Evolutionary conservation across 2,329 filamentous ascomycete species (phyloP), one percentile per base, ranked within the genome.

Genomic region (Aspergillus ruber): DNA sequence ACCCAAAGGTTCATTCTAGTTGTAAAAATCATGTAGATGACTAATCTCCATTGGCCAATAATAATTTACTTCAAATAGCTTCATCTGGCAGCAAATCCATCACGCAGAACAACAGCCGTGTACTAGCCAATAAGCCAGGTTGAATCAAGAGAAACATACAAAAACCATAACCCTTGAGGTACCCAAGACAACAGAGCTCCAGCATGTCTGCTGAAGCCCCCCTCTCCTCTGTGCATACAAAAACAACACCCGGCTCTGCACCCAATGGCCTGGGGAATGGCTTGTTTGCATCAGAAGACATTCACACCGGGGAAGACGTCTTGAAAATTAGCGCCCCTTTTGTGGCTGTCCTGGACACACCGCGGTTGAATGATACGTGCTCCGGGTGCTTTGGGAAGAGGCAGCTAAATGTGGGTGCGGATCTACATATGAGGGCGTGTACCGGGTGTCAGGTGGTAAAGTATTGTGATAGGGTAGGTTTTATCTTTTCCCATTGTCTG

Each of bases 401-500:
- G 36, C 56, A 62, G 15, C 44, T 60, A 29, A 55, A 59, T 27
- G 49, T 49, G 13, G 52, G 55, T 40, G 50, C 48, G 13, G 25
- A 18, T 7, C 38, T 42, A 3, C 56, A 57, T 2, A 66, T 83
- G n/a, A 77, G 75, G 48, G 71, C 70, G 20, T 85, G 82, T 58
- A 74, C 74, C 3, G 78, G 77, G 6, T 85, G 82, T 57, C 75
- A 74, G 48, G 67, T 75, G 27, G 75, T 82, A 2, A 76, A 71
- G 53, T 85, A 84, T 60, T 85, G 82, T 61, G 73, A 75, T 53
- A 80, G 75, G 71, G 80, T 82, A 60, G 43, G 70, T 62, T 45
- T 33, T 3, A 23, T 39, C 4, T 46, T 32, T 15, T 36, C 44
- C 43, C 20, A 23, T 44, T 23, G 36, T 13, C 32, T 39, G 4